Evolutionary conservation across 345 rosid genomes (phyloP).

Genomic region (Pseudoturritis turrita): DNA sequence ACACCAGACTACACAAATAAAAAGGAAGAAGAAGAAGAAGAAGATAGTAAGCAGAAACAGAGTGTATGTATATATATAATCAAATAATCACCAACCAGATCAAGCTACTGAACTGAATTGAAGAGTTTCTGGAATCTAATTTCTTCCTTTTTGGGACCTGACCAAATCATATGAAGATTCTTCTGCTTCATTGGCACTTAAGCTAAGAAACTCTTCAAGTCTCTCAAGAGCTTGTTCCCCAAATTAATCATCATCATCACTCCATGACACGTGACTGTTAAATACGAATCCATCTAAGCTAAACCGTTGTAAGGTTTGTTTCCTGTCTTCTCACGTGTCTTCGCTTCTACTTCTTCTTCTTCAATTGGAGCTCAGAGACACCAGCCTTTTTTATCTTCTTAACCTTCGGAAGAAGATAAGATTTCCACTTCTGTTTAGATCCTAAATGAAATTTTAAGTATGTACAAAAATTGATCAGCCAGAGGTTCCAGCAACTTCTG

Average conservation of each 20-base stretch:
- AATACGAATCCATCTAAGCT: neutral
- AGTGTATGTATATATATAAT: neutral
- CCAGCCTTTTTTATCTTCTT: conserved; percentile 18
- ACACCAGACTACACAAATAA: neutral
- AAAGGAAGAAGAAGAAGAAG: neutral
- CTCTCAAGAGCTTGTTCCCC: conserved; percentile 5
- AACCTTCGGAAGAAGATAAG: conserved; percentile 27
- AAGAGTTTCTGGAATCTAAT: conserved; percentile 1
- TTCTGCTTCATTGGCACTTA: conserved; percentile 1
- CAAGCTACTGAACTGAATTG: conserved; percentile 4
- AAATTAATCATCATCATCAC: conserved; percentile 16
- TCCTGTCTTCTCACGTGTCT: neutral
- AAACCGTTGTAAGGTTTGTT: neutral
- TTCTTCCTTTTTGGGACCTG: neutral
- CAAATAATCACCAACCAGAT: conserved; percentile 24
- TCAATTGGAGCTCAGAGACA: neutral
- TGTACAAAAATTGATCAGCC: conserved; percentile 49
- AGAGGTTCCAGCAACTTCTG: conserved; percentile 87
- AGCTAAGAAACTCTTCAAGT: conserved; percentile 7
- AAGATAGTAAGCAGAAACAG: neutral
- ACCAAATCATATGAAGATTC: neutral
- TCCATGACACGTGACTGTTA: neutral
- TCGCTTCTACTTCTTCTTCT: conserved; percentile 1
- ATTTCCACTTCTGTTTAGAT: neutral
- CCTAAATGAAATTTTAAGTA: conserved; percentile 25